Base-by-base conservation (phyloP, 2,329 filamentous ascomycete species). In the Daldinia sp. region DNA sequence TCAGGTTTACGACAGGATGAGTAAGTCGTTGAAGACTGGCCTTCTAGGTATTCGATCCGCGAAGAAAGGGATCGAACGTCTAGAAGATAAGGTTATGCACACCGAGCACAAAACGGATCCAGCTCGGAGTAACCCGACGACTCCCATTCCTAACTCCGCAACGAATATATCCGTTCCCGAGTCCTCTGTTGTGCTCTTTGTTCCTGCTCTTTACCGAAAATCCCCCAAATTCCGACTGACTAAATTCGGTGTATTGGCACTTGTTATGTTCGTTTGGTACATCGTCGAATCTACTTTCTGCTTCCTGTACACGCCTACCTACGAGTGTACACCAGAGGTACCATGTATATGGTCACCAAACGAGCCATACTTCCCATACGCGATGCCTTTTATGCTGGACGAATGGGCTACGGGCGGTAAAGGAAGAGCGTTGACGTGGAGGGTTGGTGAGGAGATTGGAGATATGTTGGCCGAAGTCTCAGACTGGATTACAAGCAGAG, bases 301-400 rank as follows among this genome's bases (percentile, higher is more conserved):
- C 72, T 76, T 72, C 35, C 65, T 76, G 5, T 89, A 83, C 74
- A 87, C 85, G 70, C 84, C 85, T 1, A 71, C 76, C n/a, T 78
- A 74, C 37, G 51, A 78, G 29, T 87, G 86, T 66, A 79, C 79
- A 10, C 72, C 74, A 48, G 52, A 73, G 61, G 47, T 76, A 35
- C 79, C 80, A 1, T 88, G 85, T 71, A 77, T 81, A 32, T 88
- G 84, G 84, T 83, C 82, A 25, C 79, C 81, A 9, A 80, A 84
- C 45, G 86, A 88, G 71, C 87, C 87, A 0, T 81, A 81, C 23
- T 89, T 86, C 73, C 86, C 86, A n/a, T 79, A 78, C 35, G 84
- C 85, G 1, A 78, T 89, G 45, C 86, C 87, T 2, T 82, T 87
- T 58, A 89, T 88, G 76, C 70, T 89, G 10, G 86, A 89, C 71